phyloP scores from a whole-genome alignment of 106 monocot genomes.

The Alisma plantagoaquatica region DNA sequence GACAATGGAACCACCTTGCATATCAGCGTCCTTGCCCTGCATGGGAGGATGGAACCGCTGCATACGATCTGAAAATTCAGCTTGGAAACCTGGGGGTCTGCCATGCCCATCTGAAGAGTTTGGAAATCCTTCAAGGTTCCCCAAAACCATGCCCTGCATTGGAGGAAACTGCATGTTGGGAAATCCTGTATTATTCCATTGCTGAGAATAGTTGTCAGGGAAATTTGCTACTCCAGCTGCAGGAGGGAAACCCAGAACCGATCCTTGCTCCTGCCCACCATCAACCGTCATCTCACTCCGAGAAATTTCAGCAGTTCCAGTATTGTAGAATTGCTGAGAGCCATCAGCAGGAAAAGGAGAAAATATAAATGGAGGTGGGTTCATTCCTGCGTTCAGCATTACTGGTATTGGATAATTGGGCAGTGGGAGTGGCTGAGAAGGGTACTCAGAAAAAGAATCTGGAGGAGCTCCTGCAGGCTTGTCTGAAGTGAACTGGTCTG shows the following conservation, averaged over 20 bases:
- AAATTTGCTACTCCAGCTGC: conserved; percentile 20
- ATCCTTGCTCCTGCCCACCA: conserved; percentile 33
- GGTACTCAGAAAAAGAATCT: conserved; percentile 33
- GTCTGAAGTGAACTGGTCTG: conserved; percentile 26
- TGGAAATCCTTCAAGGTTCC: conserved; percentile 27
- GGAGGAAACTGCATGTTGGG: conserved; percentile 36
- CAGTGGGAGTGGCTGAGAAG: conserved; percentile 26
- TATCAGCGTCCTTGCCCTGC: conserved; percentile 28
- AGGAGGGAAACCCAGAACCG: conserved; percentile 41
- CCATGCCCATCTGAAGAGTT: conserved; percentile 30
- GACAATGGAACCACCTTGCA: conserved; percentile 10
- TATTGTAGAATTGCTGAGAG: conserved; percentile 32
- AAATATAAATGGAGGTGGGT: conserved; percentile 25
- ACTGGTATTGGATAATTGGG: conserved; percentile 29
- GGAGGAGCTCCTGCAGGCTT: conserved; percentile 12
- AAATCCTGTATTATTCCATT: conserved; percentile 42
- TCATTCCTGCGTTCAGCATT: conserved; percentile 24
- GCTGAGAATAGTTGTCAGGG: conserved; percentile 23
- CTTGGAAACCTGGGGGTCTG: conserved; percentile 31
- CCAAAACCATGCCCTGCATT: conserved; percentile 28
- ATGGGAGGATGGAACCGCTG: conserved; percentile 10
- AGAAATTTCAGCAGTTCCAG: conserved; percentile 34
- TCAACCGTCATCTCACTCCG: conserved; percentile 20
- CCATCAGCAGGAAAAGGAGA: conserved; percentile 40
- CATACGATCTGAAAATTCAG: conserved; percentile 25